Base-by-base conservation (phyloP, 2,329 filamentous ascomycete species). In the Fusarium sp. region DNA sequence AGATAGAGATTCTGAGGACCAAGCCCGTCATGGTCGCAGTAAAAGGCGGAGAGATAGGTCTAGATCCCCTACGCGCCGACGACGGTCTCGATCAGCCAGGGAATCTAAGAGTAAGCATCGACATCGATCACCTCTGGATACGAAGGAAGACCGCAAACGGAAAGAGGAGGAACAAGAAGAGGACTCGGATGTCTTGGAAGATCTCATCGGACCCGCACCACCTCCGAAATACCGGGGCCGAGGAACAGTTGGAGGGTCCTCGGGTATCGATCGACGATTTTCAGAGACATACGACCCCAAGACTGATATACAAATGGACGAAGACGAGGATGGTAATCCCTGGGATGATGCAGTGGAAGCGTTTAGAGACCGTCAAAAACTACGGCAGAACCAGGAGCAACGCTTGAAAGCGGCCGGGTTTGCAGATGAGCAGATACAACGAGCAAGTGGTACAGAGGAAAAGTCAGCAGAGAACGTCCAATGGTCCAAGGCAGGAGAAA, bases 291-390 rank as follows among this genome's bases (percentile, higher is more conserved):
- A 91, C 71, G 84, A 89, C 62, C 85, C 86, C 0, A 84, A 79
- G 9, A 77, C 81, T n/a, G 88, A 92, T 72, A 79, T 91, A 6
- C 81, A 84, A 41, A 80, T 83, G 49, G 84, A 85, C 65, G 80
- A 81, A 11, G 60, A 65, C 4, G 82, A 83, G 2, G 43, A 21
- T 23, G 85, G 84, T 28, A 89, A 90, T 65, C 89, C 93, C 63
- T 97, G 93, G 94, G 91, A 93, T 45, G 88, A 93, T 72, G 89
- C 92, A 1, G 83, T 96, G 2, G 93, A 97, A 79, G 89, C 90
- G 7, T 84, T 93, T 58, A 87, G 91, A 41, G 93, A 97, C 77
- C 89, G 93, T n/a, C 88, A 93, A 70, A 90, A 90, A 70, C 94
- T 92, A 88, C 90, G 89, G 74, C 85, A 90, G 67, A 88, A 90